Base-by-base conservation (phyloP, 2,329 filamentous ascomycete genomes). In the Emericellopsis cladophorae region DNA sequence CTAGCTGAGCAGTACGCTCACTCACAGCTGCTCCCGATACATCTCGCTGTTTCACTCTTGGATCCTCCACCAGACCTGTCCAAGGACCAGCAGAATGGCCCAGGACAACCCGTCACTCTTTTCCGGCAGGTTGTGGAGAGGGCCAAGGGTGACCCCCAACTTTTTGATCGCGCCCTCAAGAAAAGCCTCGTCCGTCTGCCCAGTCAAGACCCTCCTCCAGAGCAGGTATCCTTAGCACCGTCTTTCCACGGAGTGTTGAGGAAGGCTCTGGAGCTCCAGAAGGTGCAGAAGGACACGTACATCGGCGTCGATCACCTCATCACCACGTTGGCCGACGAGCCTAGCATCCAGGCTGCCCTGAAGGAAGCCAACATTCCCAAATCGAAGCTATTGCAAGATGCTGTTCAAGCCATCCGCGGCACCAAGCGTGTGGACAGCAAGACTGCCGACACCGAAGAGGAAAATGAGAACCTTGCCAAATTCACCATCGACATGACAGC, bases 401-500 rank as follows among this genome's bases (percentile, higher is more conserved):
- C 92, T n/a, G 78, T 98, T 33, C 77, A 87, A 54, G 79, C 87
- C 44, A 95, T 98, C 51, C 82, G 92, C 48, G 92, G 92, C 45
- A 96, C 88, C 34, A 87, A 81, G 66, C 76, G 90, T 47, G 89
- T 98, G 34, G 92, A 98, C 63, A 94, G 87, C 45, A 95, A 94
- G 68, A 95, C 86, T 4, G 92, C 92, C 42, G 92, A 98, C 62
- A 80, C 82, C 0, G 92, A 96, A 62, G 73, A 84, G 54, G 90
- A 95, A 54, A 85, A 89, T 54, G 92, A 98, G 64, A 95, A 95
- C 57, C 70, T 98, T 45, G 86, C 89, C 67, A 98, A 96, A 56
- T 98, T 95, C 64, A 96, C 92, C 42, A 92, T 96, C 54, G 92
- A 98, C 63, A 94, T 98, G 88, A 98, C 92, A 10, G 74, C 85